Conservation (phyloP, 164 flowering plant species). For the Piper longum region DNA sequence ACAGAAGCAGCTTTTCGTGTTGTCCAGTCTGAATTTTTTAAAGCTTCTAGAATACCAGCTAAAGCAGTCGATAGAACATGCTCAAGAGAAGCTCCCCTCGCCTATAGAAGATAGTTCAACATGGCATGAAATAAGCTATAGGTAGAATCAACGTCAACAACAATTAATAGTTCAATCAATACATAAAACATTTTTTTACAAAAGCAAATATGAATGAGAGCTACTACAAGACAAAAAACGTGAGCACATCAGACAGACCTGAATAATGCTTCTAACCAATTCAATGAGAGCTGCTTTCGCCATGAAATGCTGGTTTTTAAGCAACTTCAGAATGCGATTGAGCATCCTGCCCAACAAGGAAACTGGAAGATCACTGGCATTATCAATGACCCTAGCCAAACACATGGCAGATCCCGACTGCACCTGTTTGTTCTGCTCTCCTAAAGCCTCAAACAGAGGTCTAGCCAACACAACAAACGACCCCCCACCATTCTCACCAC, state of each 20-base stretch:
- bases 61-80: slow-evolving; percentile 44
- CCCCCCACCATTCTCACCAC: slow-evolving; percentile 23
- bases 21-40: slow-evolving; percentile 75
- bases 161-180: not conserved
- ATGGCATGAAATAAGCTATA: not conserved
- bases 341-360: slow-evolving; percentile 51
- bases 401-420: slow-evolving; percentile 79
- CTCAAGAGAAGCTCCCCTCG: slow-evolving; percentile 67
- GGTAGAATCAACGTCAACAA: not conserved
- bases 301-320: slow-evolving; percentile 71
- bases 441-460: slow-evolving; percentile 85
- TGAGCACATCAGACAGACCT: slow-evolving; percentile 22
- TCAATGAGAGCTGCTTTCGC: slow-evolving; percentile 81
- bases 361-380: slow-evolving; percentile 40
- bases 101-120: slow-evolving; percentile 26
- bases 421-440: slow-evolving; percentile 72
- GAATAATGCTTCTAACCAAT: slow-evolving; percentile 64
- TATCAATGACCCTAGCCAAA: slow-evolving; percentile 62
- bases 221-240: no score
- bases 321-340: slow-evolving; percentile 52
- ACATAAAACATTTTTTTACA: no score
- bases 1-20: slow-evolving; percentile 84
- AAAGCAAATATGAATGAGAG: not conserved
- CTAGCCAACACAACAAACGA: slow-evolving; percentile 47
- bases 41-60: slow-evolving; percentile 61